Evolutionary conservation across 2,329 filamentous ascomycete genomes (phyloP), one percentile per base, ranked within the genome.

Genomic region (Monascus ruber): DNA sequence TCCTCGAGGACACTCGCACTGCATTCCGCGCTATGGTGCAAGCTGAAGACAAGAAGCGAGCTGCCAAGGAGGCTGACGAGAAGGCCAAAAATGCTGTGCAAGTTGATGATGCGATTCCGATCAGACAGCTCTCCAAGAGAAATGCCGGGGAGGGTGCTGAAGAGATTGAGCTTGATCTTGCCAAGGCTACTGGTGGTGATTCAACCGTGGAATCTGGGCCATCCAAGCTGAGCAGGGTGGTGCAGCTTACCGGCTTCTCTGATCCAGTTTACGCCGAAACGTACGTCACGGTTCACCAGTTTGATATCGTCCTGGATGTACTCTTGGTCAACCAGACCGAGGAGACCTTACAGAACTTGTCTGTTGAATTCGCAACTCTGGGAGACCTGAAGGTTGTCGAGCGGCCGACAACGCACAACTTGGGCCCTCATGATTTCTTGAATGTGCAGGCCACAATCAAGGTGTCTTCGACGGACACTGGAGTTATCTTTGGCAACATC

Each of bases 401-500:
- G 68, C 78, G 88, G 46, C 91, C 91, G 33, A 93, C 87, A 2
- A 96, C 91, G 4, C 91, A 96, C 63, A 98, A 95, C 57, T 76
- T 98, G 8, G 87, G 83, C 2, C 86, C 87, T 1, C 87, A 95
- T 58, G 91, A 95, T 63, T 98, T 98, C 73, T 79, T 94, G 68
- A 96, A 96, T 57, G 87, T 98, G 27, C 91, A 98, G 64, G 89
- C 88, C 58, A 98, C 91, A 7, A 93, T 98, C 73, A 96, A 96
- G 70, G 91, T 98, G 24, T 94, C 87, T 3, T 94, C 87, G 5
- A 98, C 91, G 4, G 91, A 98, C 58, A 96, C 91, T 2, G 91
- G 91, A 41, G 91, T 98, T 49, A 98, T 98, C 52, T 98, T 98
- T 55, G 91, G 91, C 50, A 98, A 98, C 58, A 88, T 98, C 24